phyloP scores from a whole-genome alignment of 75 land plant genomes.

The Pinus tabuliformis region DNA sequence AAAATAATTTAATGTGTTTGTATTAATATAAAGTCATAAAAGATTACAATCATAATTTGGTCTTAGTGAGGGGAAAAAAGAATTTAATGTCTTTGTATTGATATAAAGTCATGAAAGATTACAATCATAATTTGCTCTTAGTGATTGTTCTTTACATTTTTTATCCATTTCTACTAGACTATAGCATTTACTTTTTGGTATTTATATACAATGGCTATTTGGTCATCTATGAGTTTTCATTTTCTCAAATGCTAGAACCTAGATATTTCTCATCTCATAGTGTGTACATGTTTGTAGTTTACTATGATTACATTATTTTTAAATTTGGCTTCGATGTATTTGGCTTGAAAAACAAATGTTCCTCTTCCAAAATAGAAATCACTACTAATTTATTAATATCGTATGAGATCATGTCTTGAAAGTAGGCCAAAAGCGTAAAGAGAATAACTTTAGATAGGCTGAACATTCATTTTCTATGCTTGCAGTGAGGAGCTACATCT shows the following conservation, averaged over 20 bases:
- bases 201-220: not conserved
- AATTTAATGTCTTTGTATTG: too few relatives aligned
- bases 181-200: too few relatives aligned
- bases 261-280: not conserved
- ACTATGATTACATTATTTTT: not conserved
- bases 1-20: too few relatives aligned
- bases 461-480: not conserved
- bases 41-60: too few relatives aligned
- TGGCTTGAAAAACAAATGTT: not conserved
- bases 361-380: not conserved
- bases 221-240: not conserved
- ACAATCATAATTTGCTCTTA: too few relatives aligned
- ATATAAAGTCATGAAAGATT: too few relatives aligned
- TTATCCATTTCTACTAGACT: too few relatives aligned
- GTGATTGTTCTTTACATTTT: too few relatives aligned
- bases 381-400: not conserved
- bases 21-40: too few relatives aligned
- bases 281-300: not conserved
- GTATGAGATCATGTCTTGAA: not conserved
- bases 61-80: too few relatives aligned
- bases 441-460: not conserved
- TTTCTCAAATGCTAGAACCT: not conserved
- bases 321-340: not conserved
- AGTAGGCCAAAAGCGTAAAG: not conserved
- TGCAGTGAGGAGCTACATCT: conserved; percentile 90